Evolutionary conservation across 306 rosid genomes (phyloP).

Genomic region (Mucuna pruriens): DNA sequence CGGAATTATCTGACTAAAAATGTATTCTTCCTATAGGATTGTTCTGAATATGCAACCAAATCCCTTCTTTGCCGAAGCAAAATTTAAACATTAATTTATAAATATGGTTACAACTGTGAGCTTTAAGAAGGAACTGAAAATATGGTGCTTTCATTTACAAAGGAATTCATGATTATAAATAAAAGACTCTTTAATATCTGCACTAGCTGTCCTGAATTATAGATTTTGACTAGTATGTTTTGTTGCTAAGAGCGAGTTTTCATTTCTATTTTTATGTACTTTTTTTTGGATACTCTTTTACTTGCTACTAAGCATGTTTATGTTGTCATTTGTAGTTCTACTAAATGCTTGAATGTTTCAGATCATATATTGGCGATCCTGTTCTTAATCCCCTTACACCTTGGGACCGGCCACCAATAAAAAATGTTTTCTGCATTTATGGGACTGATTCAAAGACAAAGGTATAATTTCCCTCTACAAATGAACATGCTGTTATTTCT

Average conservation of each 20-base stretch:
- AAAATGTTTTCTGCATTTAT: constrained; percentile 88
- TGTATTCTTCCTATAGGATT: constrained; percentile 1
- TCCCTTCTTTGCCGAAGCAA: background rate
- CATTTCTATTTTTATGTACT: constrained; percentile 11
- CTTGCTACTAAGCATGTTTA: background rate
- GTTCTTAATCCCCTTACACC: constrained; percentile 94
- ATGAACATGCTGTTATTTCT: constrained; percentile 19
- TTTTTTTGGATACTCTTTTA: background rate
- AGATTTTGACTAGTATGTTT: constrained; percentile 18
- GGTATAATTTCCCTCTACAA: constrained; percentile 57
- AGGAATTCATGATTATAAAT: background rate
- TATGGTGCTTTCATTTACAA: background rate
- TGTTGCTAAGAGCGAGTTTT: background rate
- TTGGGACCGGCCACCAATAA: constrained; percentile 97
- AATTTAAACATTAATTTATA: background rate
- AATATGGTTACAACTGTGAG: constrained; percentile 1
- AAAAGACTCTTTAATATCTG: background rate
- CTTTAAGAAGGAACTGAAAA: constrained; percentile 8
- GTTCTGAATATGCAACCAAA: constrained; percentile 8
- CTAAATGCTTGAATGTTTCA: constrained; percentile 52
- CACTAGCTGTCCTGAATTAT: constrained; percentile 25
- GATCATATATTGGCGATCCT: constrained; percentile 84
- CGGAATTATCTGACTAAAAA: constrained; percentile 21
- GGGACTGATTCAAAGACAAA: constrained; percentile 86
- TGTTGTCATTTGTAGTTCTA: constrained; percentile 25